Percentiles rank a stretch among this genome's conserved stretches.
Evolutionary conservation across 805 yeast species (phyloP).

Genomic region (Komagataella kurtzmanii): DNA sequence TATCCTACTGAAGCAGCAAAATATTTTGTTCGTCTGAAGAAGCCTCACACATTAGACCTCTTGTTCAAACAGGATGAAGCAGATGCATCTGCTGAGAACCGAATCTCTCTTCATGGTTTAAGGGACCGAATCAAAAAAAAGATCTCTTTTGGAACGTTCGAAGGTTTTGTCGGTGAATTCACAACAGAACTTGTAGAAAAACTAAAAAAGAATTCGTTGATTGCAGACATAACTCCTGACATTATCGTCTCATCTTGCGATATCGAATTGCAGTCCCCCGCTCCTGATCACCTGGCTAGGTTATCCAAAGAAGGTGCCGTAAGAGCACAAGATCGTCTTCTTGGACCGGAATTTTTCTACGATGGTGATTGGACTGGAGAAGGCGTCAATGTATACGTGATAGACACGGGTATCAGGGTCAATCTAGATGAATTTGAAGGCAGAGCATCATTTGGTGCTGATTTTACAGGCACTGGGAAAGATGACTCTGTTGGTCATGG

Average conservation of each 20-base stretch:
- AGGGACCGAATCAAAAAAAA: slow-evolving; percentile 33
- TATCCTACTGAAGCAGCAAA: slow-evolving; percentile 2
- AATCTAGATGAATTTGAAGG: slow-evolving; percentile 54
- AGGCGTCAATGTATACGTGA: slow-evolving; percentile 58
- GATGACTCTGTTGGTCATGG: slow-evolving; percentile 77
- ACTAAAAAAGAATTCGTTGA: slow-evolving; percentile 43
- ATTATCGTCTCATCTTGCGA: slow-evolving; percentile 43
- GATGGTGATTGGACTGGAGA: slow-evolving; percentile 34
- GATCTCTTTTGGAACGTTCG: slow-evolving; percentile 57
- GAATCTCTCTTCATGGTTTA: slow-evolving; percentile 22
- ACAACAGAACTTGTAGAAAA: slow-evolving; percentile 30
- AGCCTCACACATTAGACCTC: slow-evolving; percentile 31
- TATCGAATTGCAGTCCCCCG: slow-evolving; percentile 22
- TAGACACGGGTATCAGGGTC: slow-evolving; percentile 71
- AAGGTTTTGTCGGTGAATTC: slow-evolving; percentile 57
- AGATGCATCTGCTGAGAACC: slow-evolving; percentile 1
- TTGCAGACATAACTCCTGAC: slow-evolving; percentile 61
- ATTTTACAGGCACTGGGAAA: slow-evolving; percentile 44
- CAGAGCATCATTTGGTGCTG: slow-evolving; percentile 44
- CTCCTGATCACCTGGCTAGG: slow-evolving; percentile 44
- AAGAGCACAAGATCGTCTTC: slow-evolving; percentile 8
- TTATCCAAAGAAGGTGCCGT: slow-evolving; percentile 34
- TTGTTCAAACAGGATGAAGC: slow-evolving; percentile 28
- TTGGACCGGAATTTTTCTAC: slow-evolving; percentile 29
- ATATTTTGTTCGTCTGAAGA: slow-evolving; percentile 39